Evolutionary conservation across 176 grass and related monocot species (phyloP).

Genomic region (Oryza officinalis): DNA sequence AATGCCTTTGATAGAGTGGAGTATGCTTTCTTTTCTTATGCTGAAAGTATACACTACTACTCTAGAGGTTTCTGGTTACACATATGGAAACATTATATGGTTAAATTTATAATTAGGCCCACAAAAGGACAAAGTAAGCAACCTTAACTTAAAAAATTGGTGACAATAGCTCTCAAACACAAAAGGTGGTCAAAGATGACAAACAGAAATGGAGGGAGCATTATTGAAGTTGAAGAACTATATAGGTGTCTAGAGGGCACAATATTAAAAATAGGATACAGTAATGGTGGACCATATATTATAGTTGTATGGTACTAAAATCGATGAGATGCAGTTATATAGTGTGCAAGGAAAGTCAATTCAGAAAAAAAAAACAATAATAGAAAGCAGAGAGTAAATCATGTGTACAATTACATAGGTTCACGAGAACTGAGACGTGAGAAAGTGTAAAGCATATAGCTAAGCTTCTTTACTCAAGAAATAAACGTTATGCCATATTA

Average conservation of each 20-base stretch:
- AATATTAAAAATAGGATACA: neutral
- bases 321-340: neutral
- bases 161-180: neutral
- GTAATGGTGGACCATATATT: neutral
- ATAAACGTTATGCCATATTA: conserved; percentile 32
- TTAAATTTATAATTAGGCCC: neutral
- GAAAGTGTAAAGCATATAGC: neutral
- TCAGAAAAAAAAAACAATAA: conserved; percentile 16
- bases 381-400: neutral
- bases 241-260: neutral
- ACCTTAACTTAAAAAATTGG: neutral
- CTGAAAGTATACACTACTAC: neutral
- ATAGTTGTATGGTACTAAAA: neutral
- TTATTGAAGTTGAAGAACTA: conserved; percentile 9
- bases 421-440: neutral
- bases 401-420: neutral
- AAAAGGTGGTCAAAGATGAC: neutral
- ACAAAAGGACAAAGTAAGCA: neutral
- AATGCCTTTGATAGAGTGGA: neutral
- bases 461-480: conserved; percentile 15
- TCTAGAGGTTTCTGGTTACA: neutral
- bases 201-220: neutral
- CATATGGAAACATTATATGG: neutral
- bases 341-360: neutral
- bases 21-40: neutral